Percentiles rank a stretch among this genome's conserved stretches.
phyloP scores from a whole-genome alignment of 495 filamentous ascomycete species.

The Aspergillus avenaceus region DNA sequence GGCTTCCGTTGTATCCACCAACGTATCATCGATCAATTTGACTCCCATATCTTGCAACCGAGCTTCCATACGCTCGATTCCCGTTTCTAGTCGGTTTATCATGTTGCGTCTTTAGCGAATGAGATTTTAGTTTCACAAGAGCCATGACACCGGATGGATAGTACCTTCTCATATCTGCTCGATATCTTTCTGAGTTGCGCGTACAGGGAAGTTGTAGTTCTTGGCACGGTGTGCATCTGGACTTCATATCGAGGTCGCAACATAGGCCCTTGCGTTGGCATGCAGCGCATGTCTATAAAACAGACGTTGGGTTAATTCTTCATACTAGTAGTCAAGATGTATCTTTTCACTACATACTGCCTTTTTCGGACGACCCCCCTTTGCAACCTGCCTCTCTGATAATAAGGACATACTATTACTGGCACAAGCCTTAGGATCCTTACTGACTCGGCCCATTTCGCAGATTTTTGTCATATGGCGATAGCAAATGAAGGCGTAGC shows the following conservation, averaged over 20 bases:
- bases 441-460: no score
- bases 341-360: neutral
- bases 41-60: constrained; percentile 3
- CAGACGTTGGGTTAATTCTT: no score
- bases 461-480: no score
- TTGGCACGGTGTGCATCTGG: constrained; percentile 1
- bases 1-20: neutral
- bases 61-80: constrained; percentile 9
- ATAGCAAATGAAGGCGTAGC: no score
- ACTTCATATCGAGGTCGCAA: neutral
- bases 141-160: neutral
- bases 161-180: constrained; percentile 3
- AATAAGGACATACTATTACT: no score
- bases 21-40: neutral
- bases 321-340: neutral
- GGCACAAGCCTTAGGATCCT: no score
- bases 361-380: neutral
- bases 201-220: neutral
- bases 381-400: neutral
- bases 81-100: constrained; percentile 12
- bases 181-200: neutral
- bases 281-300: neutral
- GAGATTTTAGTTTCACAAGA: neutral
- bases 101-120: neutral
- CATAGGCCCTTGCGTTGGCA: constrained; percentile 4